Conservation (phyloP, 495 filamentous ascomycete species). For the Penicillium robsamsonii region DNA sequence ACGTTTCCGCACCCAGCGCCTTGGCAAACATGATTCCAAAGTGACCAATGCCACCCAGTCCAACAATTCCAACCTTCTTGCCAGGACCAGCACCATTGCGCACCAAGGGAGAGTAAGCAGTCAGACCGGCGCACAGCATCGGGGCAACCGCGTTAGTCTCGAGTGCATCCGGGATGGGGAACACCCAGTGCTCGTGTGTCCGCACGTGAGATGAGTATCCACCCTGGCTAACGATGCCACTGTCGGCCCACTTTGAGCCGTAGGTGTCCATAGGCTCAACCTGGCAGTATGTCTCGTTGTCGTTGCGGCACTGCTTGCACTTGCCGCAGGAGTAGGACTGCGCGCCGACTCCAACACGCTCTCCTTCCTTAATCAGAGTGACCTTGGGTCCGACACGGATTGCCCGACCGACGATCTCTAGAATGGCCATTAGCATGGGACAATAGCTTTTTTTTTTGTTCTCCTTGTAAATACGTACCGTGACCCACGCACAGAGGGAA, state of each 20-base stretch:
- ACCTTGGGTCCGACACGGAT: slow-evolving; percentile 69
- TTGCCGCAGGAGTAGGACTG: slow-evolving; percentile 72
- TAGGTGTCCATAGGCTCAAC: slow-evolving; percentile 62
- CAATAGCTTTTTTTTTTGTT: not conserved
- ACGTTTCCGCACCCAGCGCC: slow-evolving; percentile 67
- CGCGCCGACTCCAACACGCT: slow-evolving; percentile 77
- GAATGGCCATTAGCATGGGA: not conserved
- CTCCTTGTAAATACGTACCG: slow-evolving; percentile 24
- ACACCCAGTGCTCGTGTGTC: slow-evolving; percentile 70
- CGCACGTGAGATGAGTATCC: slow-evolving; percentile 70
- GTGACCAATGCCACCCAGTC: slow-evolving; percentile 75
- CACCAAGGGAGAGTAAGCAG: slow-evolving; percentile 74
- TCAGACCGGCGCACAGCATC: slow-evolving; percentile 88
- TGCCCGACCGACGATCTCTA: slow-evolving; percentile 69
- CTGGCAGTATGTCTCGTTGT: slow-evolving; percentile 80
- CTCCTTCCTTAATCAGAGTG: slow-evolving; percentile 64
- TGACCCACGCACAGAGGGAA: slow-evolving; percentile 73
- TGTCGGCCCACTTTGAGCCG: slow-evolving; percentile 61
- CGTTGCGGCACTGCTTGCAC: slow-evolving; percentile 64
- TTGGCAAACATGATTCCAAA: slow-evolving; percentile 70
- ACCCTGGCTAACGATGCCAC: slow-evolving; percentile 60
- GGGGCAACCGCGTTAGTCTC: slow-evolving; percentile 67
- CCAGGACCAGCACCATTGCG: slow-evolving; percentile 70
- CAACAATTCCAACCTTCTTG: slow-evolving; percentile 80
- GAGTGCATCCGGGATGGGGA: slow-evolving; percentile 76